These are phyloP conservation scores for Candida yuanshanica DNA, from an alignment of 805 yeast genomes.

Conservation along the genomic window DNA sequence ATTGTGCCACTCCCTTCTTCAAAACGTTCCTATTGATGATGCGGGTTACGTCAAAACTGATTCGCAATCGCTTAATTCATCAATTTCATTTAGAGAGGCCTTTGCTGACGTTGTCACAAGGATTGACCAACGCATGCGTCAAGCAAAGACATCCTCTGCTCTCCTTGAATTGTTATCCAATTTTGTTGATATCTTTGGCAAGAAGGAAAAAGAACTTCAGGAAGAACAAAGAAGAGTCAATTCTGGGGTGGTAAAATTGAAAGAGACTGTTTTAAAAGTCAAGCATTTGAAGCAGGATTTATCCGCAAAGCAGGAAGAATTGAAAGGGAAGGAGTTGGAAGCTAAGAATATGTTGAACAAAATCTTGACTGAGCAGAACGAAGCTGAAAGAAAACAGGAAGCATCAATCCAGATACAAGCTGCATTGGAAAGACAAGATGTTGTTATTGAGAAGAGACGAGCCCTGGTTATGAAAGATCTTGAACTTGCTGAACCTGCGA, in stretches of 20 bases:
- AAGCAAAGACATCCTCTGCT: constrained; percentile 42
- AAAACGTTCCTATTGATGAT: constrained; percentile 47
- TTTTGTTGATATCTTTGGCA: constrained; percentile 37
- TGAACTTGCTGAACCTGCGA: constrained; percentile 78
- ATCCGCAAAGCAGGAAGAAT: constrained; percentile 42
- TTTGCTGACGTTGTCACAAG: neutral
- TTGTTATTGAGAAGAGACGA: constrained; percentile 49
- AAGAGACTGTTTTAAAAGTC: constrained; percentile 73
- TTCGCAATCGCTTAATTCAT: neutral
- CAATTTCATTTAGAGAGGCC: neutral
- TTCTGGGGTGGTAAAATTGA: constrained; percentile 66
- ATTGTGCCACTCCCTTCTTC: constrained; percentile 40
- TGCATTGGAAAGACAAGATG: constrained; percentile 63
- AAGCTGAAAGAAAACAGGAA: constrained; percentile 85
- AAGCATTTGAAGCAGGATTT: constrained; percentile 50
- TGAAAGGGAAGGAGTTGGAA: constrained; percentile 54
- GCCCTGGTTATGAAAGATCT: constrained; percentile 54
- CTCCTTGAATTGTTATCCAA: constrained; percentile 45
- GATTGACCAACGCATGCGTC: neutral
- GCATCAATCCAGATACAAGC: constrained; percentile 74
- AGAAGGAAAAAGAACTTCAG: constrained; percentile 46
- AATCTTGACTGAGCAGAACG: constrained; percentile 82
- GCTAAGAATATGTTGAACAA: constrained; percentile 67
- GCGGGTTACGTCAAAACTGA: constrained; percentile 35
- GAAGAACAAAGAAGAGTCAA: constrained; percentile 66